Evolutionary conservation across 1,284 basidiomycete species (phyloP), one percentile per base, ranked within the genome.

Genomic region (Peniophora sp.): DNA sequence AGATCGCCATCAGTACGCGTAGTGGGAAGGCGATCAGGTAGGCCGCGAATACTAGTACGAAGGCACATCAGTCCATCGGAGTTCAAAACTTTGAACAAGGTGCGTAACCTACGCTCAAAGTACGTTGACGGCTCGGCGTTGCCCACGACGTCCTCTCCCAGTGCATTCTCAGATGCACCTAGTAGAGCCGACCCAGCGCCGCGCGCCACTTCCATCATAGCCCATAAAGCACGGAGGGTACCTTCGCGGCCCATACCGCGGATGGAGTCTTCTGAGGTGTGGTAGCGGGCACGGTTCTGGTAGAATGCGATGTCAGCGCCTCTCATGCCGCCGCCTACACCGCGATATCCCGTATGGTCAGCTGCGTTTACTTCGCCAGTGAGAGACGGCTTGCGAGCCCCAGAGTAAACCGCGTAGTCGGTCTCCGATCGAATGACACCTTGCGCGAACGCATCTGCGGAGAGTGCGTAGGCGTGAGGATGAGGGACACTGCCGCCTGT

Each of bases 241-340:
- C 77, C 79, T 14, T 71, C 55, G 44, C 61, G 53, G 22, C 60
- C 63, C 52, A 78, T 72, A 56, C 75, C 75, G 39, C 81, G 65
- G 34, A 85, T 70, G 1, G 79, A 71, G 56, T 89, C 82, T 44
- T 77, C 78, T 58, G 74, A 74, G 0, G 86, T 89, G 60, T 89
- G 87, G 57, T 89, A 89, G 54, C 73, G 73, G 53, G 80, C 79
- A 48, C 87, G 70, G 3, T 78, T 78, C 51, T 73, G 77, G 64
- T 89, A 89, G 61, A 89, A 89, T 1, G 86, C 82, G 23, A 88
- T 67, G 57, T 89, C 86, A 5, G 87, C 70, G 3, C 86, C 86
- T 43, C 77, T 65, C 73, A 86, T 76, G 0, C 74, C 73, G 10
- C 56, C 56, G 19, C 57, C 57, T 10, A 20, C 20, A 12, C 56